These are phyloP conservation scores for Sporothrix variecibatus DNA, from an alignment of 2,329 filamentous ascomycete genomes.

Conservation along the genomic window DNA sequence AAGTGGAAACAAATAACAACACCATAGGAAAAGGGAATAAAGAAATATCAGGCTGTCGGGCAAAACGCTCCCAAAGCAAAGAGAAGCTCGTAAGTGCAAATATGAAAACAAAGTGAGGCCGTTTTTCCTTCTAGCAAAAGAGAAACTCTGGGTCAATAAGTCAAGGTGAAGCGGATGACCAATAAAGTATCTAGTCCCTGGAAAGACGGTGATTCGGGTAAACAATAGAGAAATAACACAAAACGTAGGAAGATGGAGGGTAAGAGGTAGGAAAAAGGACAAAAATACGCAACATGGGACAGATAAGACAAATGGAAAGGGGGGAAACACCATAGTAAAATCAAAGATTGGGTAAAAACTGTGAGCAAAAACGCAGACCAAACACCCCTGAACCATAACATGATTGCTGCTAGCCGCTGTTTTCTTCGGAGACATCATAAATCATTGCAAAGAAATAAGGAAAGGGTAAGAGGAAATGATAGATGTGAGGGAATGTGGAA, in stretches of 20 bases:
- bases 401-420: slow-evolving; percentile 24
- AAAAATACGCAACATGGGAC: not conserved
- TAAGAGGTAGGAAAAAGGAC: not conserved
- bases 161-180: not conserved
- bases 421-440: slow-evolving; percentile 33
- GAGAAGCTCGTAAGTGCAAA: slow-evolving; percentile 7
- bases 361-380: slow-evolving; percentile 8
- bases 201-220: not conserved
- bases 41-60: not conserved
- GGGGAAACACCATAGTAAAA: not conserved
- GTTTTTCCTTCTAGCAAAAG: not conserved
- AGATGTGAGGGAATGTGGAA: not conserved
- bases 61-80: slow-evolving; percentile 5
- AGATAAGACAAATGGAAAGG: not conserved
- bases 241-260: not conserved
- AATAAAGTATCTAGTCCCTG: slow-evolving; percentile 7
- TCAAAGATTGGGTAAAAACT: not conserved
- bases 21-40: not conserved
- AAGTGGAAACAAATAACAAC: not conserved
- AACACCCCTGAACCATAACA: slow-evolving; percentile 16
- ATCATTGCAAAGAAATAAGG: slow-evolving; percentile 29
- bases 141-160: not conserved
- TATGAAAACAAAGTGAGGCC: not conserved
- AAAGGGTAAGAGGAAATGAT: slow-evolving; percentile 11
- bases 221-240: not conserved